phyloP scores from a whole-genome alignment of 352 stramenopile genomes.

The Pythium diclinum region DNA sequence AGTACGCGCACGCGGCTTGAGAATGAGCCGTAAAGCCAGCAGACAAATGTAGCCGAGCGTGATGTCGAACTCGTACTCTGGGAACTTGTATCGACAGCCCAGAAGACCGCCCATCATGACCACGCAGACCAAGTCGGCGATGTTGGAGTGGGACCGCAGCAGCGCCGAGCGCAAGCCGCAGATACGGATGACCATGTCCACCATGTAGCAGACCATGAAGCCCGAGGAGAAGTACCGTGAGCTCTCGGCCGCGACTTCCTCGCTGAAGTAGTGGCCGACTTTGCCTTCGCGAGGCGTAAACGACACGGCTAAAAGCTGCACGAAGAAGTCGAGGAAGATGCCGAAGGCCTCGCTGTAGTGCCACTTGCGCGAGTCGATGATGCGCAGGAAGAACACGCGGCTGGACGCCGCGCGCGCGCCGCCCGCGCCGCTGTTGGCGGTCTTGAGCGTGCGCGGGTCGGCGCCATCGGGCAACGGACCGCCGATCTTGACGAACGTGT shows the following conservation, averaged over 20 bases:
- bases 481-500: conserved; percentile 78
- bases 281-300: conserved; percentile 52
- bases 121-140: conserved; percentile 73
- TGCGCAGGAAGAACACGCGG: conserved; percentile 75
- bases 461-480: conserved; percentile 63
- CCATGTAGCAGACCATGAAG: conserved; percentile 78
- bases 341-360: conserved; percentile 85
- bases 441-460: conserved; percentile 70
- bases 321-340: conserved; percentile 85
- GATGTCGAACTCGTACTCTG: conserved; percentile 65
- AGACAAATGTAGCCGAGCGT: conserved; percentile 66
- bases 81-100: conserved; percentile 48
- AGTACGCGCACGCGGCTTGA: conserved; percentile 77
- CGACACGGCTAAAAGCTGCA: conserved; percentile 77
- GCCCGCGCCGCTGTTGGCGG: conserved; percentile 20
- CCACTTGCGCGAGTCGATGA: conserved; percentile 88
- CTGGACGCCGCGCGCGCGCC: conserved; percentile 37
- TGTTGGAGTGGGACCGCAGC: conserved; percentile 79
- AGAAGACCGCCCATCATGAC: conserved; percentile 59
- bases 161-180: conserved; percentile 69
- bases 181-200: conserved; percentile 82
- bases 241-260: conserved; percentile 60
- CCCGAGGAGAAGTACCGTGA: conserved; percentile 74
- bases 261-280: conserved; percentile 40
- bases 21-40: conserved; percentile 68